These are phyloP conservation scores for Bertia moriformis DNA, from an alignment of 2,329 filamentous ascomycete genomes.

Conservation along the genomic window DNA sequence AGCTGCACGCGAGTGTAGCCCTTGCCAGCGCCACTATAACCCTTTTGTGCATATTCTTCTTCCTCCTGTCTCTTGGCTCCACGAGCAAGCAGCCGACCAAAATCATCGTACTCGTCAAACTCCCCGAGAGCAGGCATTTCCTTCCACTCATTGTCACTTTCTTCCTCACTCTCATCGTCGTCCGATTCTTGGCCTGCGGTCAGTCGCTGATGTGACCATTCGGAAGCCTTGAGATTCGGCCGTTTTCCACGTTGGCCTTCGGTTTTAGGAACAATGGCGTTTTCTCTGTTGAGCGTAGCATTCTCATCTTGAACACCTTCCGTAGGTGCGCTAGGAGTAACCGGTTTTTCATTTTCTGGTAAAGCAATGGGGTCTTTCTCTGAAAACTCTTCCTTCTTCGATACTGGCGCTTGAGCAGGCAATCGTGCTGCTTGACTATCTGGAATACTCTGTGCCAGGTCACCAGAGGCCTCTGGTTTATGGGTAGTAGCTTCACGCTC, in stretches of 20 bases:
- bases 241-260: no score
- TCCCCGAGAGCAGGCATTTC: constrained; percentile 85
- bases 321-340: no score
- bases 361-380: no score
- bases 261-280: no score
- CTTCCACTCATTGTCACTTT: constrained; percentile 70
- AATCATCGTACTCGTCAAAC: constrained; percentile 91
- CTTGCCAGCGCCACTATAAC: constrained; percentile 77
- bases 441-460: neutral
- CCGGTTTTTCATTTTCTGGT: no score
- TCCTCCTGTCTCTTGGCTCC: constrained; percentile 60
- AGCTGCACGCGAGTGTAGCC: constrained; percentile 91
- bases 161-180: constrained; percentile 36
- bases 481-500: neutral
- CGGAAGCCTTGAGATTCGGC: constrained; percentile 39
- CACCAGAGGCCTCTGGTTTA: neutral
- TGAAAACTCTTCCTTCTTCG: no score
- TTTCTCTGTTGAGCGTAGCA: no score
- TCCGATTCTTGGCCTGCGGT: constrained; percentile 33
- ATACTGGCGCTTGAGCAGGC: no score
- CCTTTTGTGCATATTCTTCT: constrained; percentile 53
- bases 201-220: constrained; percentile 82
- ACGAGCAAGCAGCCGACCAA: constrained; percentile 71
- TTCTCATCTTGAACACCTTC: no score
- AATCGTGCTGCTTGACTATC: neutral